A percentile compares a stretch with the other conserved stretches of the same genome.
Evolutionary conservation across 208 protist genomes (phyloP).

Genomic region (Spongospora subterranea): DNA sequence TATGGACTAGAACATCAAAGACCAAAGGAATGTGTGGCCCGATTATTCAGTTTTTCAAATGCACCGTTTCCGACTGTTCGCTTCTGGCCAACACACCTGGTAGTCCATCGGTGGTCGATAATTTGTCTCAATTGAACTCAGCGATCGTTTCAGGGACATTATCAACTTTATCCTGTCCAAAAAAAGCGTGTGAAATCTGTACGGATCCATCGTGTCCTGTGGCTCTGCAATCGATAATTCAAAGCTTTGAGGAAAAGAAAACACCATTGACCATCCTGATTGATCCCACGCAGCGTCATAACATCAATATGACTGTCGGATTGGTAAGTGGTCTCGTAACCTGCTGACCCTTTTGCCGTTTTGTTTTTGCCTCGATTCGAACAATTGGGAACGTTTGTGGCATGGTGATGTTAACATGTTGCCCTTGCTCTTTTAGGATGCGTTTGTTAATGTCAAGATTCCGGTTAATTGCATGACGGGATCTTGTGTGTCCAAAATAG

Average conservation of each 20-base stretch:
- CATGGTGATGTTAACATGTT: not conserved
- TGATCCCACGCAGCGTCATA: not conserved
- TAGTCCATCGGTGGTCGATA: not conserved
- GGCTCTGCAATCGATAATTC: not conserved
- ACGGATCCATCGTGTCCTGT: not conserved
- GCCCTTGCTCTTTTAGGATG: not conserved
- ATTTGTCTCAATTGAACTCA: not conserved
- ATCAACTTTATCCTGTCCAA: slow-evolving; percentile 17
- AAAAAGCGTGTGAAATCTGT: not conserved
- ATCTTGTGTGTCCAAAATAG: not conserved
- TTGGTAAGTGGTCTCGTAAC: too few relatives aligned
- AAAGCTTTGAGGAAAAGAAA: not conserved
- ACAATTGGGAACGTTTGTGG: too few relatives aligned
- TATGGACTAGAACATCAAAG: not conserved
- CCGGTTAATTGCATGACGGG: not conserved
- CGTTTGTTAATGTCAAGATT: not conserved
- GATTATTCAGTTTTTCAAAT: not conserved
- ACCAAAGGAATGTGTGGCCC: not conserved
- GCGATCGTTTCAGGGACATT: not conserved
- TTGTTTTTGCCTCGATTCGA: too few relatives aligned
- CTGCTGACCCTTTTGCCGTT: too few relatives aligned
- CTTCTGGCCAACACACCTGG: not conserved
- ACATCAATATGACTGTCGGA: not conserved
- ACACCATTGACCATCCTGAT: not conserved
- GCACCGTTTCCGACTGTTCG: slow-evolving; percentile 36